Percentiles rank a stretch among this genome's conserved stretches.
These are phyloP conservation scores for Verbascum thapsus DNA, from an alignment of 257 asterid genomes.

Conservation along the genomic window DNA sequence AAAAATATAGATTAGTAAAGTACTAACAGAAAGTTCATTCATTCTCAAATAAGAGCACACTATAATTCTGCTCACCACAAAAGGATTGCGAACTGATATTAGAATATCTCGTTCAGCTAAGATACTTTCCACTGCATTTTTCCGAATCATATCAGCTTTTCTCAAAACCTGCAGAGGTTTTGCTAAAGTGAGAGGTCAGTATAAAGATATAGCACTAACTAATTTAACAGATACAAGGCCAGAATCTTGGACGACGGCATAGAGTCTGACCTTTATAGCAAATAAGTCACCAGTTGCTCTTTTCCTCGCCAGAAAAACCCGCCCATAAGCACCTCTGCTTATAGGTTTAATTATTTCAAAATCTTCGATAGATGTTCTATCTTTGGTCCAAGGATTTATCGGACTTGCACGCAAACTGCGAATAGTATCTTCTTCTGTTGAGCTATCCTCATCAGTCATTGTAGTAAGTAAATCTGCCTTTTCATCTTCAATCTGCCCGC, in stretches of 20 bases:
- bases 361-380: conserved; percentile 94
- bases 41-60: conserved; percentile 25
- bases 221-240: conserved; percentile 25
- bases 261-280: conserved; percentile 83
- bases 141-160: conserved; percentile 95
- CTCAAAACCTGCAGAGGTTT: conserved; percentile 70
- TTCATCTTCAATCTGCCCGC: conserved; percentile 92
- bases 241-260: conserved; percentile 17
- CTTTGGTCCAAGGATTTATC: conserved; percentile 74
- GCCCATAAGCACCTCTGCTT: conserved; percentile 98
- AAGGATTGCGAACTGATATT: conserved; percentile 97
- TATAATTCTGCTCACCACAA: conserved; percentile 84
- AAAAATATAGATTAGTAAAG: conserved; percentile 55
- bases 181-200: conserved; percentile 27
- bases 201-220: conserved; percentile 12
- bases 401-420: conserved; percentile 97
- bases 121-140: conserved; percentile 95
- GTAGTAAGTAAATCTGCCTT: conserved; percentile 49
- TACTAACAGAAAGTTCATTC: conserved; percentile 29
- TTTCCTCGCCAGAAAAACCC: conserved; percentile 91
- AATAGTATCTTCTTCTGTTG: conserved; percentile 72
- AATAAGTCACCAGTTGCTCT: conserved; percentile 96
- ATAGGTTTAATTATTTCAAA: conserved; percentile 98
- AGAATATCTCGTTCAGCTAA: conserved; percentile 96
- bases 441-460: conserved; percentile 68